phyloP scores from a whole-genome alignment of 2,329 filamentous ascomycete genomes.

The Xylaria sp. region DNA sequence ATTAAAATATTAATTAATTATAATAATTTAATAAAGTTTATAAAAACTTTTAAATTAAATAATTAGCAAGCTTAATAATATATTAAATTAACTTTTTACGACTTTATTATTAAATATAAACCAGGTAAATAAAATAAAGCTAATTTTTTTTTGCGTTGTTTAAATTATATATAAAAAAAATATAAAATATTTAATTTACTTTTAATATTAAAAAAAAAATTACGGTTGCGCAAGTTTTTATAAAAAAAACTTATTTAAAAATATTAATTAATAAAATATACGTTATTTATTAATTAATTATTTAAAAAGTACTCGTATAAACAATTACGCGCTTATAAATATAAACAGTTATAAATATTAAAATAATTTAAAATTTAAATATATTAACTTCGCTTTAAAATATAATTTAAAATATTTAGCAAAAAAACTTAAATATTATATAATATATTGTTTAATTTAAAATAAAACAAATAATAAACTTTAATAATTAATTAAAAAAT shows the following conservation, averaged over 20 bases:
- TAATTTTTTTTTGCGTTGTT: background rate
- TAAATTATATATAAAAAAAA: too few species aligned
- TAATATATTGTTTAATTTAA: background rate
- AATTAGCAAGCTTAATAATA: background rate
- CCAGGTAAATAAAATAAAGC: background rate
- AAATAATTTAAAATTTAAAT: background rate
- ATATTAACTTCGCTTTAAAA: background rate
- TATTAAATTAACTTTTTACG: background rate
- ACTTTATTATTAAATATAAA: slow-evolving; percentile 1
- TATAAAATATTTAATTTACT: too few species aligned
- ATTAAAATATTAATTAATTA: too few species aligned
- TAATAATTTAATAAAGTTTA: background rate
- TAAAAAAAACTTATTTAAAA: too few species aligned
- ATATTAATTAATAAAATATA: too few species aligned
- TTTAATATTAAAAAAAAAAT: too few species aligned
- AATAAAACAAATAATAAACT: background rate
- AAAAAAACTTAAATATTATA: background rate
- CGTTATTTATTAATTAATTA: too few species aligned
- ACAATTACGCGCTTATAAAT: too few species aligned
- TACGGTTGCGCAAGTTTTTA: too few species aligned
- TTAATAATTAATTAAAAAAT: background rate
- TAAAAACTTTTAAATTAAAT: background rate
- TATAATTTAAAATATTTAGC: background rate
- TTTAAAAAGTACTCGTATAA: too few species aligned
- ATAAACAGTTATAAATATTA: too few species aligned